Percentiles rank a stretch among this genome's conserved stretches.
Conservation (phyloP, 2,329 filamentous ascomycete genomes). For the Colletotrichum noveboracense region DNA sequence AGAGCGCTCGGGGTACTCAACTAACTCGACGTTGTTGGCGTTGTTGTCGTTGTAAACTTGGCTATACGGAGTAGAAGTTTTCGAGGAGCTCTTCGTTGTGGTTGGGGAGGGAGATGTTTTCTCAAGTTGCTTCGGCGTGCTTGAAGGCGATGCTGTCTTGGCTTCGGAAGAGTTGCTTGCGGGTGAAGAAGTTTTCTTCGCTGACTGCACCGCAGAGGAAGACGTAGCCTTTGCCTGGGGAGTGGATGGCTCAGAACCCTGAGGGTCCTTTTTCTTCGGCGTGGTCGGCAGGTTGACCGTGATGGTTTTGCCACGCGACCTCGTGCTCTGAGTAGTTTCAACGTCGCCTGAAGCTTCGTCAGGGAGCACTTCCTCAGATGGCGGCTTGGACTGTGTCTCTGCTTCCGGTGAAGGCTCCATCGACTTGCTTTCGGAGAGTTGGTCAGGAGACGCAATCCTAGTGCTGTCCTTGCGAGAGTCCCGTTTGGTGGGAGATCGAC, state of each 20-base stretch:
- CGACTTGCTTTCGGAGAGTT: not conserved
- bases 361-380: constrained; percentile 29
- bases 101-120: not conserved
- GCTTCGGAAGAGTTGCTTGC: not conserved
- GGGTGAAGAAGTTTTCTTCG: not conserved
- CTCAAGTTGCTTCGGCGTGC: not conserved
- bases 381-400: constrained; percentile 31
- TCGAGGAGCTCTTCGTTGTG: not conserved
- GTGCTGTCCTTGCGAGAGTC: not conserved
- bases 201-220: not conserved
- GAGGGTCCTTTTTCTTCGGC: not conserved
- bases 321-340: not conserved
- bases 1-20: not conserved
- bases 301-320: not conserved
- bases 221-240: not conserved
- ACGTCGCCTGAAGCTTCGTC: not conserved
- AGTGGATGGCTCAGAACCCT: not conserved
- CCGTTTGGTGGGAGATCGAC: not conserved
- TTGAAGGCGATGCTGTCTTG: not conserved
- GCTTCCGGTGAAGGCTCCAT: not conserved
- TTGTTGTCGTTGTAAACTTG: not conserved
- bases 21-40: not conserved
- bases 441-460: not conserved
- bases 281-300: constrained; percentile 7
- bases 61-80: not conserved